Conservation (phyloP, 73 alveolate genomes). For the Tetrahymena malaccensis region DNA sequence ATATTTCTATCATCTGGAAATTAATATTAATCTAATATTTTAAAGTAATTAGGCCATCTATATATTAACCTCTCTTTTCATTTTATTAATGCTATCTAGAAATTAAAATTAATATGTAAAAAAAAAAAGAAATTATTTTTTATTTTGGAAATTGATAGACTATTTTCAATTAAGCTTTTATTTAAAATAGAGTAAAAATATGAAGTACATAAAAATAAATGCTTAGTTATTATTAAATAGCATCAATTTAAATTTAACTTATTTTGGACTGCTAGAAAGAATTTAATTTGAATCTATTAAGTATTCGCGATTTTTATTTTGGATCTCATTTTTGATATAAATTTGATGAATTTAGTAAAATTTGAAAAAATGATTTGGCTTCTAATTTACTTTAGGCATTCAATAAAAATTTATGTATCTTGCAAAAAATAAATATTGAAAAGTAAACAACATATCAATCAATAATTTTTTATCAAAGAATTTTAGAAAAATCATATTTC, state of each 20-base stretch:
- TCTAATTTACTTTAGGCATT: not conserved
- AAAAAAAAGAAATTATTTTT: too few species aligned
- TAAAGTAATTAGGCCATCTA: too few species aligned
- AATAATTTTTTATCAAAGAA: not conserved
- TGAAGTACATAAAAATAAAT: too few species aligned
- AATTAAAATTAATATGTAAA: too few species aligned
- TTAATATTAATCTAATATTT: too few species aligned
- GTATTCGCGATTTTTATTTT: not conserved
- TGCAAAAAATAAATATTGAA: not conserved
- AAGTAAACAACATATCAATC: not conserved
- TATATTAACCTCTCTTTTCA: too few species aligned
- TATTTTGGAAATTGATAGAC: too few species aligned
- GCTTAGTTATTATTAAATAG: not conserved
- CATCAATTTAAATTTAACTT: too few species aligned
- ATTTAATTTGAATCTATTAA: not conserved
- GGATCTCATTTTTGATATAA: not conserved
- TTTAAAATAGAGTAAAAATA: too few species aligned
- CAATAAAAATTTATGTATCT: not conserved
- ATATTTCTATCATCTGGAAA: too few species aligned
- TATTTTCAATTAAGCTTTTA: too few species aligned
- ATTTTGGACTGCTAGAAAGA: not conserved
- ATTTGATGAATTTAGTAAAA: not conserved
- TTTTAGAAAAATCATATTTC: not conserved
- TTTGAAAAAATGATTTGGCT: not conserved
- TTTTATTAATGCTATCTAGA: too few species aligned